These are phyloP conservation scores for Anthostomella pinea DNA, from an alignment of 2,329 filamentous ascomycete species.

Conservation along the genomic window DNA sequence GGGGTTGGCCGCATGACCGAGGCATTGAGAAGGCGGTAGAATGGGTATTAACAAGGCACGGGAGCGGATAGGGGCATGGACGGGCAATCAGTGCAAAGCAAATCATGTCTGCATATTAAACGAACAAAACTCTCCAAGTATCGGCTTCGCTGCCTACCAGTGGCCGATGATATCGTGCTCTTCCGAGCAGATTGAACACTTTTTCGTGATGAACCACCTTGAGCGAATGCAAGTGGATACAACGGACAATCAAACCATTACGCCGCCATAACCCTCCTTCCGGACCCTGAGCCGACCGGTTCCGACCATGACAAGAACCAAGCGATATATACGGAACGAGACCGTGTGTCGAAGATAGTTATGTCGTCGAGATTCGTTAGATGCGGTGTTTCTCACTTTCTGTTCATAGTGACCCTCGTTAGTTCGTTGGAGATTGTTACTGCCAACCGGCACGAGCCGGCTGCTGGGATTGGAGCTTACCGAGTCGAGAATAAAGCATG, in stretches of 20 bases:
- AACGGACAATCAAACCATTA: slow-evolving; percentile 23
- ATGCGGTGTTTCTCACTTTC: slow-evolving; percentile 33
- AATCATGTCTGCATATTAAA: slow-evolving; percentile 16
- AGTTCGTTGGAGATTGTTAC: slow-evolving; percentile 17
- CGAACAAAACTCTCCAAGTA: slow-evolving; percentile 13
- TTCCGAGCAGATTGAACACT: slow-evolving; percentile 18
- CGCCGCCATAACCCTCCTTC: slow-evolving; percentile 25
- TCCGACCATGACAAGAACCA: slow-evolving; percentile 17
- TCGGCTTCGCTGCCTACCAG: slow-evolving; percentile 19
- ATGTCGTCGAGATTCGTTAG: slow-evolving; percentile 19
- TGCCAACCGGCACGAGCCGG: slow-evolving; percentile 12
- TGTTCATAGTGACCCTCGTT: slow-evolving; percentile 24
- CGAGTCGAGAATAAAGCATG: slow-evolving; percentile 97
- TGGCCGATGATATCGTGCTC: slow-evolving; percentile 12
- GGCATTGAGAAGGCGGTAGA: too few species aligned
- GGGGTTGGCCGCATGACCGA: too few species aligned
- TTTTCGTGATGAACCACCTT: slow-evolving; percentile 16
- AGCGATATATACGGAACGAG: slow-evolving; percentile 8
- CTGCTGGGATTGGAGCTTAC: slow-evolving; percentile 49
- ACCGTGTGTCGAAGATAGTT: slow-evolving; percentile 14
- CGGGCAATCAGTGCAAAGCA: neutral
- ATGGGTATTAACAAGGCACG: too few species aligned
- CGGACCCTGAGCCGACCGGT: slow-evolving; percentile 16
- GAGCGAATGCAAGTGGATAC: slow-evolving; percentile 15
- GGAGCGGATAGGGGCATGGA: too few species aligned